A percentile compares a stretch with the other conserved stretches of the same genome.
These are phyloP conservation scores for Pharus latifolius DNA, from an alignment of 176 grass and related monocot genomes.

Conservation along the genomic window DNA sequence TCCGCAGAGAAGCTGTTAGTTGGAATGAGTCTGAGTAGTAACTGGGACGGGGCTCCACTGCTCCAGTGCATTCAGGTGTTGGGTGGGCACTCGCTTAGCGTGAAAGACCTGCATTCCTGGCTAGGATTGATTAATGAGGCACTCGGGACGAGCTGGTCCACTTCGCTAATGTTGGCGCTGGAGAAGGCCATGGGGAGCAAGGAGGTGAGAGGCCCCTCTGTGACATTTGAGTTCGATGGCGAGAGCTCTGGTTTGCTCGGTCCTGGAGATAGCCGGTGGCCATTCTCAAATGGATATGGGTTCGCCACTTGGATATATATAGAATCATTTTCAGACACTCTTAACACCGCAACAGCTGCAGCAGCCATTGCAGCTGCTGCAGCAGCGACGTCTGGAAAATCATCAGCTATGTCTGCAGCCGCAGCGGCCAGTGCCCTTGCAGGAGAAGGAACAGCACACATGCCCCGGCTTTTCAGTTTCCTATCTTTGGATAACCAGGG, in stretches of 20 bases:
- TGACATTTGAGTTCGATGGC: slow-evolving; percentile 87
- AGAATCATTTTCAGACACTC: slow-evolving; percentile 86
- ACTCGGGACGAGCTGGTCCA: slow-evolving; percentile 55
- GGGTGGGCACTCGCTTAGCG: slow-evolving; percentile 66
- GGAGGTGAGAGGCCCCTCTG: slow-evolving; percentile 58
- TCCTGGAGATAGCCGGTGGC: slow-evolving; percentile 88
- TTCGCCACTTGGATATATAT: slow-evolving; percentile 97
- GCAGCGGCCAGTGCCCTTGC: slow-evolving; percentile 90
- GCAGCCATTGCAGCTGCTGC: slow-evolving; percentile 90
- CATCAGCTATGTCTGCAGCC: slow-evolving; percentile 90
- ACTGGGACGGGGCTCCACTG: slow-evolving; percentile 56
- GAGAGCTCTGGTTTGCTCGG: slow-evolving; percentile 92
- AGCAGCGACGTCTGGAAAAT: slow-evolving; percentile 81
- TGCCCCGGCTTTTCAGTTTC: slow-evolving; percentile 94
- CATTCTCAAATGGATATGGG: slow-evolving; percentile 88
- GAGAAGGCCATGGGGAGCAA: slow-evolving; percentile 76
- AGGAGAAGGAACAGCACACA: slow-evolving; percentile 89
- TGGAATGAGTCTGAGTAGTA: slow-evolving; percentile 13
- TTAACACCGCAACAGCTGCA: slow-evolving; percentile 91
- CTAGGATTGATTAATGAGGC: slow-evolving; percentile 59
- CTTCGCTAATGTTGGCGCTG: slow-evolving; percentile 44
- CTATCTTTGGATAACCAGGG: slow-evolving; percentile 89
- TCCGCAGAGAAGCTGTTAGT: slow-evolving; percentile 65
- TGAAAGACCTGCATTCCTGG: slow-evolving; percentile 72
- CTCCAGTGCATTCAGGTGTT: slow-evolving; percentile 74